Conservation (phyloP, 495 filamentous ascomycete genomes). For the Penicillium argentinense region DNA sequence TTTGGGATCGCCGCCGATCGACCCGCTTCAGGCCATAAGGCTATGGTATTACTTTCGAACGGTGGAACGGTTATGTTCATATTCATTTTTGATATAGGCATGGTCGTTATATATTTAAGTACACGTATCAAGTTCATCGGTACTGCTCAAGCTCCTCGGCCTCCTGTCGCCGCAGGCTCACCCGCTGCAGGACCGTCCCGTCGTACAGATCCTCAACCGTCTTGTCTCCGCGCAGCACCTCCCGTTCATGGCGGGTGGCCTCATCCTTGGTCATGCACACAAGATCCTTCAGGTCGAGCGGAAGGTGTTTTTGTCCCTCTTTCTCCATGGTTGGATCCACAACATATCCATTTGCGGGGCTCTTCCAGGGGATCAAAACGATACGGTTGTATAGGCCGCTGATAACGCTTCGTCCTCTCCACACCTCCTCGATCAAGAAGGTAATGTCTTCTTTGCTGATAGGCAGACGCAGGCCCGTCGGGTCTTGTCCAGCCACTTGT, state of each 20-base stretch:
- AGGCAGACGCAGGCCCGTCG: conserved; percentile 71
- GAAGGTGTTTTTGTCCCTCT: conserved; percentile 69
- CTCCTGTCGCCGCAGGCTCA: conserved; percentile 63
- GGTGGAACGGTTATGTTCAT: neutral
- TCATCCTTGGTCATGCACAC: conserved; percentile 98
- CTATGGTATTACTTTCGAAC: neutral
- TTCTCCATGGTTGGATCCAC: conserved; percentile 40
- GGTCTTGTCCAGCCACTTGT: conserved; percentile 55
- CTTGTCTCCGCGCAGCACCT: conserved; percentile 72
- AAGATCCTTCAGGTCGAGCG: conserved; percentile 65
- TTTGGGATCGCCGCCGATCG: conserved; percentile 8
- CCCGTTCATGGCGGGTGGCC: conserved; percentile 72
- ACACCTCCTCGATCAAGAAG: conserved; percentile 89
- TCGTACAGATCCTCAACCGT: conserved; percentile 72
- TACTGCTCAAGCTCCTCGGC: conserved; percentile 57
- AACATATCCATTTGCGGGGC: conserved; percentile 51
- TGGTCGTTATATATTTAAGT: neutral
- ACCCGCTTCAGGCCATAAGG: neutral
- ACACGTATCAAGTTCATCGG: conserved; percentile 12
- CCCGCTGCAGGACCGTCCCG: conserved; percentile 56
- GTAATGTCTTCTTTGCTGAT: conserved; percentile 76
- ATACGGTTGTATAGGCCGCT: conserved; percentile 78
- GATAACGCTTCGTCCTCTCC: conserved; percentile 75
- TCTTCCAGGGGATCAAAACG: conserved; percentile 73
- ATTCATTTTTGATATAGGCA: neutral